Percentiles rank a stretch among this genome's conserved stretches.
Evolutionary conservation across 148 eudicot species (phyloP).

Genomic region (Polygonum aviculare): DNA sequence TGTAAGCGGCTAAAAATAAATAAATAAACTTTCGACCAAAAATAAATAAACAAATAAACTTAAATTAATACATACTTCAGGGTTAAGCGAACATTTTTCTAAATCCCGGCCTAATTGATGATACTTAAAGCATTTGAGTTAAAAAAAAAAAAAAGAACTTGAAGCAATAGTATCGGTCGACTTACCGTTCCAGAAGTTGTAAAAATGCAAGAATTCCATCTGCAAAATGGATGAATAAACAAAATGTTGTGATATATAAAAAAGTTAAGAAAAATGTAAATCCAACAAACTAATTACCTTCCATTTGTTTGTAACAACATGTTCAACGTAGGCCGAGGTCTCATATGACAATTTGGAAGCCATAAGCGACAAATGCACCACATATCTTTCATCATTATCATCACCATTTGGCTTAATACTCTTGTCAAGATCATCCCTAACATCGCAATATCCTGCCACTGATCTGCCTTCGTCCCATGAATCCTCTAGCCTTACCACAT

Average conservation of each 20-base stretch:
- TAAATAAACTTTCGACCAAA: too few species aligned
- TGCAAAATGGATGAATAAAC: neutral
- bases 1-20: neutral
- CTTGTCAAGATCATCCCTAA: conserved; percentile 26
- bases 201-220: conserved; percentile 9
- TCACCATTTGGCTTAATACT: conserved; percentile 4
- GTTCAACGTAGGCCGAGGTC: conserved; percentile 27
- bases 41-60: neutral
- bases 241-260: neutral
- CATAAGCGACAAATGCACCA: conserved; percentile 19
- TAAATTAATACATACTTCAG: neutral
- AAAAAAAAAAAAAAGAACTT: neutral
- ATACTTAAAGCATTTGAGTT: neutral
- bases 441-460: conserved; percentile 27
- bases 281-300: conserved; percentile 24
- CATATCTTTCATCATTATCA: neutral
- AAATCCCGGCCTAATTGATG: neutral
- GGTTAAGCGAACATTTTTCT: neutral
- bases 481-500: conserved; percentile 26
- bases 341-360: conserved; percentile 54
- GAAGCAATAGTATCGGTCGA: neutral
- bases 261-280: neutral
- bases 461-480: conserved; percentile 21
- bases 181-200: conserved; percentile 9
- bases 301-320: conserved; percentile 31